Percentiles rank a stretch among this genome's conserved stretches.
These are phyloP conservation scores for Cutaneotrichosporon arboriforme DNA, from an alignment of 1,284 basidiomycete species.

Conservation along the genomic window DNA sequence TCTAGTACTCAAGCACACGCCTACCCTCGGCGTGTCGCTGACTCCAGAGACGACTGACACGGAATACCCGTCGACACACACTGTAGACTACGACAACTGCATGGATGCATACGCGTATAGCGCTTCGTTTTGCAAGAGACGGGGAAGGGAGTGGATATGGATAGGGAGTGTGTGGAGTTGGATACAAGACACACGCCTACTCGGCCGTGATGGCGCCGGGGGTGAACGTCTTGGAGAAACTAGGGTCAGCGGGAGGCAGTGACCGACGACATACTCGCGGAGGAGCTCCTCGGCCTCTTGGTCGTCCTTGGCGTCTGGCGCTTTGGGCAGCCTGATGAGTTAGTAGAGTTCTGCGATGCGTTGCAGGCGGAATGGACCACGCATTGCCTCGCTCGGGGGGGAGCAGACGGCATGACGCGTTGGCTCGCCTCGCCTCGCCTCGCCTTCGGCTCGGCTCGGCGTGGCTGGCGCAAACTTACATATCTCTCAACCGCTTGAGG, in stretches of 20 bases:
- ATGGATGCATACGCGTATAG: neutral
- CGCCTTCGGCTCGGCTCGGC: neutral
- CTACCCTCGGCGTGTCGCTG: too few species aligned
- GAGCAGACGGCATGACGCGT: too few species aligned
- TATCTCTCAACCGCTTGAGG: conserved; percentile 60
- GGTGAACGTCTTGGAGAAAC: conserved; percentile 7
- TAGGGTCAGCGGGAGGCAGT: neutral
- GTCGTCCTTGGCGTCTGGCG: conserved; percentile 22
- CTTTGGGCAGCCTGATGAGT: conserved; percentile 12
- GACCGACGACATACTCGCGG: conserved; percentile 23
- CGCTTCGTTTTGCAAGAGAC: too few species aligned
- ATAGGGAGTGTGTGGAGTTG: too few species aligned
- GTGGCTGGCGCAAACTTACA: conserved; percentile 22
- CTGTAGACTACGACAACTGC: neutral
- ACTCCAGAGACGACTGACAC: too few species aligned
- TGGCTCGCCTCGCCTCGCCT: neutral
- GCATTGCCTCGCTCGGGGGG: too few species aligned
- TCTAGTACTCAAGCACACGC: too few species aligned
- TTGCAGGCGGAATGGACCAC: too few species aligned
- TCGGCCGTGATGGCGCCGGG: neutral
- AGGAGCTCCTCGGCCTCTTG: conserved; percentile 31
- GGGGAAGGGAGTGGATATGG: too few species aligned
- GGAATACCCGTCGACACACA: too few species aligned
- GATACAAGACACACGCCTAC: neutral
- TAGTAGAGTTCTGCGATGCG: neutral